Conservation (phyloP, 2,329 filamentous ascomycete genomes). For the Blastomyces emzantsi region DNA sequence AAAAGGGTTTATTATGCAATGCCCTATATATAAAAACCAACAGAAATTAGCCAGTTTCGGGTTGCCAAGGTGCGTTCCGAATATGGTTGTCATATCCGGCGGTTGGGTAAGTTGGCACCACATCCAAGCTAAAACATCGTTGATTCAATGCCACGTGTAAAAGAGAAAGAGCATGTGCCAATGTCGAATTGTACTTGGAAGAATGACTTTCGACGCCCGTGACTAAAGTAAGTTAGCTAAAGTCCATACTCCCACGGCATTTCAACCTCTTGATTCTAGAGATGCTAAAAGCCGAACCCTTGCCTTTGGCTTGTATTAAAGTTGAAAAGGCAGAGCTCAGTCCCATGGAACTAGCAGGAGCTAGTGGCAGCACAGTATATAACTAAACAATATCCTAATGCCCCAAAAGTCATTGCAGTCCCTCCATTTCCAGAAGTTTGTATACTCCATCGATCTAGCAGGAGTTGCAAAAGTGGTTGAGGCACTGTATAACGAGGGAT, state of each 20-base stretch:
- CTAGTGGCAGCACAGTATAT: too few relatives aligned
- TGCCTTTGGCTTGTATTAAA: too few relatives aligned
- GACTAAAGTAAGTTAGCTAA: background rate
- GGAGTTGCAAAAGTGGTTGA: background rate
- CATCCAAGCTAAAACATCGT: background rate
- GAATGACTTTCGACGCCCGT: background rate
- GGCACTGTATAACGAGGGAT: background rate
- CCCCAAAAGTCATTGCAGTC: background rate
- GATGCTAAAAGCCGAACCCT: too few relatives aligned
- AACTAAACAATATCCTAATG: too few relatives aligned
- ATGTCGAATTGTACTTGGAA: background rate
- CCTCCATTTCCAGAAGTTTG: background rate
- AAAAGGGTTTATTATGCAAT: background rate
- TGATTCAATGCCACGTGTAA: background rate
- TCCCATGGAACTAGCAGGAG: background rate
- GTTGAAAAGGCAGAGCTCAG: background rate
- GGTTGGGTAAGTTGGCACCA: background rate
- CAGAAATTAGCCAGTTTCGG: background rate
- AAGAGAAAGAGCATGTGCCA: background rate
- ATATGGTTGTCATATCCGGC: slow-evolving; percentile 3
- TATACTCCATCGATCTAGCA: background rate
- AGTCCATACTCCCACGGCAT: background rate
- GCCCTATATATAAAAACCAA: background rate
- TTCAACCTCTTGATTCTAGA: background rate
- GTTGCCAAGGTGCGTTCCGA: background rate